Percentiles rank a stretch among this genome's conserved stretches.
Evolutionary conservation across 345 rosid genomes (phyloP).

Genomic region (Citrus australasica): DNA sequence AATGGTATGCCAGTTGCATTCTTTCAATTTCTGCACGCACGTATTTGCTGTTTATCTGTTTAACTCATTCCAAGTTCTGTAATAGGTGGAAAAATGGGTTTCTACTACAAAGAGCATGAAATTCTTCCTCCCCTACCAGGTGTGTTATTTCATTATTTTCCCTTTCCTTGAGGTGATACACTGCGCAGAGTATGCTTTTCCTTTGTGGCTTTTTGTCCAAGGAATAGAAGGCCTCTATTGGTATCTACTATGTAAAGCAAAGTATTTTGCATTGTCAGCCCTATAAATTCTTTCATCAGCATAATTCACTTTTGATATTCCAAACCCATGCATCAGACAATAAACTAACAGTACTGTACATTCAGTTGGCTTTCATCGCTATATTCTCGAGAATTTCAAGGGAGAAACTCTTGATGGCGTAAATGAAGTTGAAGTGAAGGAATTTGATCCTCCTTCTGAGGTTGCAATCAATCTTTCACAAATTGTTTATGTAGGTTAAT

Average conservation of each 20-base stretch:
- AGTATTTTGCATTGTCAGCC: background rate
- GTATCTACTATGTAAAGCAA: background rate
- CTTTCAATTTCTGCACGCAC: background rate
- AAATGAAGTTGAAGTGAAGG: constrained; percentile 54
- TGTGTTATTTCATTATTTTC: constrained; percentile 21
- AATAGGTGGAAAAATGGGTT: constrained; percentile 91
- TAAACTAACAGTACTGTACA: constrained; percentile 3
- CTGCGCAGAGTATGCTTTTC: background rate
- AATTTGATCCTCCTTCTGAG: constrained; percentile 89
- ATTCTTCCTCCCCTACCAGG: constrained; percentile 97
- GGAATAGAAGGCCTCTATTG: background rate
- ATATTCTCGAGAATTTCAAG: constrained; percentile 52
- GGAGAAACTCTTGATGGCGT: constrained; percentile 40
- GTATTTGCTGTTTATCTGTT: constrained; percentile 7
- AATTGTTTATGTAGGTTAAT: background rate
- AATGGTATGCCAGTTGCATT: constrained; percentile 46
- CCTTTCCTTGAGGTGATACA: background rate
- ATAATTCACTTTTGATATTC: background rate
- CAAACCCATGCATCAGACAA: background rate
- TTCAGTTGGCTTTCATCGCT: constrained; percentile 85
- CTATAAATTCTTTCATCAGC: background rate
- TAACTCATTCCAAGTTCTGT: constrained; percentile 22
- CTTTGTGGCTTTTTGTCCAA: background rate
- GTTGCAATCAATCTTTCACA: constrained; percentile 29
- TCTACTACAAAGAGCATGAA: constrained; percentile 92